Base-by-base conservation (phyloP, 2,329 filamentous ascomycete species). In the Eurotiales sp. region DNA sequence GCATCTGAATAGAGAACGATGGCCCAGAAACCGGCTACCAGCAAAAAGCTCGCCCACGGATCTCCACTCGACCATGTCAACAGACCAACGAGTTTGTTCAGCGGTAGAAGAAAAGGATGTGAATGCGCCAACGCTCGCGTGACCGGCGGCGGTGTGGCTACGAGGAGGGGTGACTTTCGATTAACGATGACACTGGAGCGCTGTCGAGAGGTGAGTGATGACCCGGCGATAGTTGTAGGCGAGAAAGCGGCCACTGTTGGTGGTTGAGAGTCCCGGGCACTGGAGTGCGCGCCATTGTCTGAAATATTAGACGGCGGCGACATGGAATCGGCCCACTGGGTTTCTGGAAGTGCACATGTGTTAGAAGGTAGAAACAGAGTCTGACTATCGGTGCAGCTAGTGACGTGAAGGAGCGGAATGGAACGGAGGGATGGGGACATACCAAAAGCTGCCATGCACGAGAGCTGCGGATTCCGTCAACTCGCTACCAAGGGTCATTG, bases 111-210 rank as follows among this genome's bases (percentile, higher is more conserved):
- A 66, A 96, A 97, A 0, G 93, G 91, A 66, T 99, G 92, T 57
- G 91, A 96, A 68, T 97, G 96, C 57, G 92, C 92, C 54, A 99
- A 79, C 12, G 92, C 91, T 60, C 93, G 84, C 2, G 93, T 99
- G 67, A 99, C 86, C 66, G 96, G 89, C 1, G 93, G 93, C 39
- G 93, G 93, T 8, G 93, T 99, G 14, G 92, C 90, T 54, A 95
- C 85, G 15, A 99, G 80, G 41, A 99, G 74, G 10, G 93, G 93
- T 14, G 90, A 96, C 73, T 97, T 99, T 69, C 96, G 92, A 71
- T 97, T 91, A 17, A 99, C 91, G 60, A 97, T 84, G 60, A 99
- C 91, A 52, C 90, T 95, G 15, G 90, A 95, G 41, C 89, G 84
- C 56, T 92, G 87, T 64, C 88, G 87, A 37, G 84, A 83, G 32